Conservation (phyloP, 23 red algal genomes). For the Porphyridium purpureum region DNA sequence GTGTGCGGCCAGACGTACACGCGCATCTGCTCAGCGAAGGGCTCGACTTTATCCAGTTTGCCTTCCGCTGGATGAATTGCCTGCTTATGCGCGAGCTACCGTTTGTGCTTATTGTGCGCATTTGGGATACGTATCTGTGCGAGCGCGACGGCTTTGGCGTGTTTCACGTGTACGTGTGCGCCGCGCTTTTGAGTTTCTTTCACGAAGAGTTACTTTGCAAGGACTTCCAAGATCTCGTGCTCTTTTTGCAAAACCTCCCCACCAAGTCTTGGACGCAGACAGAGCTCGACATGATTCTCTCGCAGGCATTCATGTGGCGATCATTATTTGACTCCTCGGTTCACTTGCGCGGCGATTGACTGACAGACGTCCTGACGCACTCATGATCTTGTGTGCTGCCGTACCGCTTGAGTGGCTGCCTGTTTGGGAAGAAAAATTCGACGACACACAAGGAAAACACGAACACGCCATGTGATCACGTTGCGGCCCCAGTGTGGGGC, state of each 20-base stretch:
- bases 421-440: too few species aligned
- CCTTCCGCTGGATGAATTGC: slow-evolving; percentile 86
- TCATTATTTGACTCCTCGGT: slow-evolving; percentile 8
- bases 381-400: too few species aligned
- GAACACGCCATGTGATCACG: too few species aligned
- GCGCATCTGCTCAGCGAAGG: slow-evolving; percentile 29
- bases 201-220: slow-evolving; percentile 21
- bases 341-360: background rate
- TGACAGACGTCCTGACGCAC: too few species aligned
- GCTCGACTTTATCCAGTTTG: slow-evolving; percentile 67
- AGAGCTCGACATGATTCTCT: slow-evolving; percentile 45
- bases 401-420: too few species aligned
- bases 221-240: slow-evolving; percentile 60
- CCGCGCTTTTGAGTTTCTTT: slow-evolving; percentile 44
- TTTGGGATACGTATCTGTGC: slow-evolving; percentile 80
- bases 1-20: slow-evolving; percentile 28
- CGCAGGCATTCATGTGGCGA: slow-evolving; percentile 59
- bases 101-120: slow-evolving; percentile 39
- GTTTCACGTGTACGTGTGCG: slow-evolving; percentile 79
- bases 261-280: slow-evolving; percentile 37
- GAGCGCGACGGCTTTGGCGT: slow-evolving; percentile 44
- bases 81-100: slow-evolving; percentile 88
- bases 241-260: slow-evolving; percentile 81
- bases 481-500: too few species aligned
- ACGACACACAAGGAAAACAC: too few species aligned